Evolutionary conservation across 164 flowering plant genomes (phyloP).

Genomic region (Piper longum): DNA sequence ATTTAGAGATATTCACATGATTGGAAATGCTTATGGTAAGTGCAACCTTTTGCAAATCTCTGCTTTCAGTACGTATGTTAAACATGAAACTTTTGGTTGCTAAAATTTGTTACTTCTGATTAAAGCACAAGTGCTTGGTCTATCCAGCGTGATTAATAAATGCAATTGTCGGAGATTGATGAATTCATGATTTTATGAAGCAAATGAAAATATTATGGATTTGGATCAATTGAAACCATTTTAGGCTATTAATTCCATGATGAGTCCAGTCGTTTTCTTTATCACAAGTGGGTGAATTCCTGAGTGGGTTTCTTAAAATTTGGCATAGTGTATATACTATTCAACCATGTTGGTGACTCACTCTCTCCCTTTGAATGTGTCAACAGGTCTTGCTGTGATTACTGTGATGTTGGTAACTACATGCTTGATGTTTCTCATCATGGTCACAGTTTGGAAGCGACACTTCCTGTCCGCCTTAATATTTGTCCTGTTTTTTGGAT

Average conservation of each 20-base stretch:
- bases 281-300: too few relatives aligned
- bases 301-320: background rate
- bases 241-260: too few relatives aligned
- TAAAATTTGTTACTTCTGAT: too few relatives aligned
- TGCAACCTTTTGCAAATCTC: background rate
- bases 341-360: background rate
- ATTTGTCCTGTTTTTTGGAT: conserved; percentile 44
- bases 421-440: conserved; percentile 47
- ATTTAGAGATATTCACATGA: conserved; percentile 34
- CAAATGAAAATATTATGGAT: too few relatives aligned
- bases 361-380: background rate
- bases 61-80: too few relatives aligned
- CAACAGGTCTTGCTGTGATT: conserved; percentile 46
- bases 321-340: background rate
- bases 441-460: conserved; percentile 36
- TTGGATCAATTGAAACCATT: too few relatives aligned
- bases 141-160: too few relatives aligned
- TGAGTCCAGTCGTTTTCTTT: too few relatives aligned
- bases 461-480: conserved; percentile 15
- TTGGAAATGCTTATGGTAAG: conserved; percentile 60
- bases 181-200: too few relatives aligned
- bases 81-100: background rate
- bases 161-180: background rate
- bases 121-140: background rate
- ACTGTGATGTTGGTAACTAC: conserved; percentile 58